Evolutionary conservation across 495 filamentous ascomycete species (phyloP).

Genomic region (Chaetomium tenue): DNA sequence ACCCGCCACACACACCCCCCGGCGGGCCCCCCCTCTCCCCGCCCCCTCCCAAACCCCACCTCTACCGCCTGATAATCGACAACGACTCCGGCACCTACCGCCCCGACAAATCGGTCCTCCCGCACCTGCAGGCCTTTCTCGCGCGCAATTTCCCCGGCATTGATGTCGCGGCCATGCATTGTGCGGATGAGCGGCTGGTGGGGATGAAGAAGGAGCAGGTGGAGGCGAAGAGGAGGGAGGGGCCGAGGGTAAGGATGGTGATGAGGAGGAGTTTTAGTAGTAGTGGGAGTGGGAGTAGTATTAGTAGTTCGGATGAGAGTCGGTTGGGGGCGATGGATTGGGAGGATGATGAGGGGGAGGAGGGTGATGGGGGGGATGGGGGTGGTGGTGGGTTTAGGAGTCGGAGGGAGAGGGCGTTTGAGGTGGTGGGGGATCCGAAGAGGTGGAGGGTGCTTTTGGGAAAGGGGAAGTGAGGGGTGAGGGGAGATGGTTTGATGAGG

Average conservation of each 20-base stretch:
- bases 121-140: conserved; percentile 66
- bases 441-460: conserved; percentile 33
- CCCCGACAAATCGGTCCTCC: conserved; percentile 71
- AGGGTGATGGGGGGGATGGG: background rate
- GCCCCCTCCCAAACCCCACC: conserved; percentile 54
- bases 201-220: conserved; percentile 49
- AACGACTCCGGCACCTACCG: conserved; percentile 94
- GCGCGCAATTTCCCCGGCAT: conserved; percentile 70
- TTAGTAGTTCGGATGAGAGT: conserved; percentile 76
- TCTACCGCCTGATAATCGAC: conserved; percentile 89
- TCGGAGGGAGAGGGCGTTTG: conserved; percentile 47
- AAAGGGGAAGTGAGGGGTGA: background rate
- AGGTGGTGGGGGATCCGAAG: conserved; percentile 42
- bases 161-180: conserved; percentile 66
- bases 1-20: conserved; percentile 31
- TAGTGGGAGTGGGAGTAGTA: conserved; percentile 58
- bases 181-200: conserved; percentile 64
- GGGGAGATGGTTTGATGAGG: too few relatives aligned
- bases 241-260: conserved; percentile 60
- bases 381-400: conserved; percentile 31
- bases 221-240: conserved; percentile 59
- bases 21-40: conserved; percentile 44
- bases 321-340: conserved; percentile 58
- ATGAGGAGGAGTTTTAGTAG: conserved; percentile 57
- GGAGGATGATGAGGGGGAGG: conserved; percentile 19